These are phyloP conservation scores for Magnusiomyces suaveolens DNA, from an alignment of 1,139 yeast genomes.

Conservation along the genomic window DNA sequence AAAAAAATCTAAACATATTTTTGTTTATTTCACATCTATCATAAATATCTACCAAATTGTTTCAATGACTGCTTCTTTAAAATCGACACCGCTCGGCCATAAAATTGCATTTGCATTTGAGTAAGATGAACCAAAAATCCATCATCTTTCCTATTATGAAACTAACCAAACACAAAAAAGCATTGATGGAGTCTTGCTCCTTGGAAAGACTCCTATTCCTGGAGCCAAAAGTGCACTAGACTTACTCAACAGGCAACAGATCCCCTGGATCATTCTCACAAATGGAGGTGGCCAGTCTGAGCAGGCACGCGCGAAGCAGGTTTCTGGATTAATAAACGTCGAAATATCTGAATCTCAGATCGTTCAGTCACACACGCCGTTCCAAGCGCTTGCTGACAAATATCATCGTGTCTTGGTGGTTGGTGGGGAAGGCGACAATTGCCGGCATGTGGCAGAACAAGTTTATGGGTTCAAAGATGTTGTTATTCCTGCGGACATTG, in stretches of 20 bases:
- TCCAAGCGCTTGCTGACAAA: slow-evolving; percentile 47
- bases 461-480: slow-evolving; percentile 77
- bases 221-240: slow-evolving; percentile 58
- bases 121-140: slow-evolving; percentile 22
- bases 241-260: slow-evolving; percentile 42
- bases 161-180: too few species aligned
- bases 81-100: background rate
- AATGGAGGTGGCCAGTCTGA: slow-evolving; percentile 91
- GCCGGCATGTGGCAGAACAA: slow-evolving; percentile 56
- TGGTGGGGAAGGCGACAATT: slow-evolving; percentile 69
- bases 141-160: too few species aligned
- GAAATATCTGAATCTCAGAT: slow-evolving; percentile 51
- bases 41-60: too few species aligned
- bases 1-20: too few species aligned
- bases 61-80: background rate
- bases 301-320: slow-evolving; percentile 45
- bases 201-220: slow-evolving; percentile 63
- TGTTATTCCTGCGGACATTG: slow-evolving; percentile 64
- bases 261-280: slow-evolving; percentile 79
- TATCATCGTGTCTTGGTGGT: slow-evolving; percentile 63
- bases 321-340: slow-evolving; percentile 45
- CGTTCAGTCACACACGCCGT: slow-evolving; percentile 88
- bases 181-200: slow-evolving; percentile 86
- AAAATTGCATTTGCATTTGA: slow-evolving; percentile 31
- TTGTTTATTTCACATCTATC: background rate